Conservation (phyloP, 2,329 filamentous ascomycete species). For the Scytalidium lignicola region DNA sequence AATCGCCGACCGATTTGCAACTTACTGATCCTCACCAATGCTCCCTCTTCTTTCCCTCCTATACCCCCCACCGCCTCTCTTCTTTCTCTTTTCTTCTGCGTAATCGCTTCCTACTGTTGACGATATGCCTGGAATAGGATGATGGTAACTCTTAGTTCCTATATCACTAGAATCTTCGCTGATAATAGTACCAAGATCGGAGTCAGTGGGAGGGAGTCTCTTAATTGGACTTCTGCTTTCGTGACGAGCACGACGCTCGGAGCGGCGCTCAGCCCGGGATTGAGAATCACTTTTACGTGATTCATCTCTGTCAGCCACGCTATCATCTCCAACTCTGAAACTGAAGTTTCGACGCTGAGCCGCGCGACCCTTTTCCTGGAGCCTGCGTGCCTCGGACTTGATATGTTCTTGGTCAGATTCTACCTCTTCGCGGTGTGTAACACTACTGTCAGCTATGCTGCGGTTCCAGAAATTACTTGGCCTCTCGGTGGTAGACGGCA, state of each 20-base stretch:
- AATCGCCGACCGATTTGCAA: too few species aligned
- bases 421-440: slow-evolving; percentile 7
- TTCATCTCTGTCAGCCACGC: slow-evolving; percentile 9
- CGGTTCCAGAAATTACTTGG: slow-evolving; percentile 12
- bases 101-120: slow-evolving; percentile 17
- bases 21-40: neutral
- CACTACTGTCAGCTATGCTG: slow-evolving; percentile 6
- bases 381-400: slow-evolving; percentile 49
- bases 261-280: neutral
- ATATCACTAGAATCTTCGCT: slow-evolving; percentile 20
- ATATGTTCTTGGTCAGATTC: slow-evolving; percentile 43
- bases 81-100: slow-evolving; percentile 21
- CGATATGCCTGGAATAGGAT: slow-evolving; percentile 26
- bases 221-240: slow-evolving; percentile 14
- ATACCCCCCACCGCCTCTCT: slow-evolving; percentile 11
- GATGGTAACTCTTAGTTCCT: slow-evolving; percentile 30
- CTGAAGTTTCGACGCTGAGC: slow-evolving; percentile 28
- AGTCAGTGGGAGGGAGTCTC: slow-evolving; percentile 6
- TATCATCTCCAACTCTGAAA: slow-evolving; percentile 26
- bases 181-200: neutral
- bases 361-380: slow-evolving; percentile 48
- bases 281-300: slow-evolving; percentile 1
- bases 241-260: slow-evolving; percentile 6
- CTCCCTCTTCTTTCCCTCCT: neutral
- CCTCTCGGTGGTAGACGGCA: slow-evolving; percentile 4